Base-by-base conservation (phyloP, 768 basidiomycete species). In the Favolaschia claudopus region DNA sequence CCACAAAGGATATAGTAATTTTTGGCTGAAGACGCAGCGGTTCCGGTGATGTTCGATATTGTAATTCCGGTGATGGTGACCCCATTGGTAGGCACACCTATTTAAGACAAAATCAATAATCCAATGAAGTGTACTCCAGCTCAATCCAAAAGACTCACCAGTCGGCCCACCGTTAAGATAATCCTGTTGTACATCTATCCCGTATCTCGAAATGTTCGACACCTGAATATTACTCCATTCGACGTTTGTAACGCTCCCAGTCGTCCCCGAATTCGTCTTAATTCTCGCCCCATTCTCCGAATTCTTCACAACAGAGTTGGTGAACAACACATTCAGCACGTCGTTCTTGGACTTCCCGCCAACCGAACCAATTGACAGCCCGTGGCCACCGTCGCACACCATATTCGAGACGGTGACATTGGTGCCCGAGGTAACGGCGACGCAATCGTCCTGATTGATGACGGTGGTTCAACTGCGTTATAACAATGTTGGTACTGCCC, bases 1-100 rank as follows among this genome's bases (percentile, higher is more conserved):
- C 56, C 56, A 24, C 56, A 56, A 43, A 56, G 57, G 42, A 58
- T 58, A 36, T 33, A 57, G 47, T 57, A 57, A 39, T 57, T 57
- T n/a, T 57, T 7, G 37, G 55, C 55, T 13, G 22, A 25, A 42
- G 45, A 48, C 14, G 55, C 5, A 38, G 47, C 42, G 42, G 6
- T 44, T 14, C 42, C 42, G 4, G 3, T 44, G 24, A 44, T 44
- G 25, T 44, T 13, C 25, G 27, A 44, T 28, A 44, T 44, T 25
- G 42, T 44, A 14, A 44, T 44, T 25, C 14, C 14, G 19, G 7
- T 44, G 42, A 44, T 44, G 27, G 4, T 44, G 42, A 44, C 42
- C 9, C 42, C 42, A 28, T 44, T 44, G 7, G 42, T 44, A 14
- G 42, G 42, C 9, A 22, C 31, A 14, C 42, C 42, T 14, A 28